A percentile compares a stretch with the other conserved stretches of the same genome.
phyloP scores from a whole-genome alignment of 257 asterid genomes.

The Gynochthodes officinalis region DNA sequence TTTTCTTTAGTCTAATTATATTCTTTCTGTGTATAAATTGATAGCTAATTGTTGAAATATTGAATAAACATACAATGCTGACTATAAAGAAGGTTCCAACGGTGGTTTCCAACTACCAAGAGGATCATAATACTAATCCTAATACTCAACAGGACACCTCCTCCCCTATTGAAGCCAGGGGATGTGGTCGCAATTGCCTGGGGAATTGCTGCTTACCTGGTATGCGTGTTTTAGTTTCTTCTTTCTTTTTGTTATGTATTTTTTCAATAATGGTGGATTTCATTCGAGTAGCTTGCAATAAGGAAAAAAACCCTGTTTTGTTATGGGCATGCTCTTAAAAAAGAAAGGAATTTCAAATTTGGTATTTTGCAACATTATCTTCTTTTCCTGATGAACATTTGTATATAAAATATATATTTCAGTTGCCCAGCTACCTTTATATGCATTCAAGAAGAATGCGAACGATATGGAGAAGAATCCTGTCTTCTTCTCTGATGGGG shows the following conservation, averaged over 20 bases:
- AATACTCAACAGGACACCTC: constrained; percentile 29
- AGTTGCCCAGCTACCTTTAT: constrained; percentile 61
- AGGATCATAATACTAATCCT: constrained; percentile 22
- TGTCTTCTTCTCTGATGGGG: constrained; percentile 29
- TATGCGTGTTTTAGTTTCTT: constrained; percentile 8
- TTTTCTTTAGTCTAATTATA: neutral
- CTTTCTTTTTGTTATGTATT: neutral
- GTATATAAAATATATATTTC: too few species aligned
- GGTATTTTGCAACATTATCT: neutral
- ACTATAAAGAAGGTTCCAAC: constrained; percentile 73
- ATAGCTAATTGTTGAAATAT: neutral
- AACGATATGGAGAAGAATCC: constrained; percentile 23
- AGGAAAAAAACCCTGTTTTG: neutral
- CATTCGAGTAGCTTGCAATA: neutral
- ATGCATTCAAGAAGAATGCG: constrained; percentile 43
- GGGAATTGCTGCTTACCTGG: constrained; percentile 75
- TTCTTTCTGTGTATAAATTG: neutral
- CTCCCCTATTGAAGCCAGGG: constrained; percentile 19
- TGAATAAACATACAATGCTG: constrained; percentile 28
- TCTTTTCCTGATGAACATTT: neutral
- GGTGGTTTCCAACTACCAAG: constrained; percentile 64
- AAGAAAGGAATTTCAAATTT: neutral
- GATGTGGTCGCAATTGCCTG: constrained; percentile 63
- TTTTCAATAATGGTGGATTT: neutral
- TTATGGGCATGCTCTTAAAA: neutral